Base-by-base conservation (phyloP, 805 yeast species). In the Zygotorulaspora florentina region DNA sequence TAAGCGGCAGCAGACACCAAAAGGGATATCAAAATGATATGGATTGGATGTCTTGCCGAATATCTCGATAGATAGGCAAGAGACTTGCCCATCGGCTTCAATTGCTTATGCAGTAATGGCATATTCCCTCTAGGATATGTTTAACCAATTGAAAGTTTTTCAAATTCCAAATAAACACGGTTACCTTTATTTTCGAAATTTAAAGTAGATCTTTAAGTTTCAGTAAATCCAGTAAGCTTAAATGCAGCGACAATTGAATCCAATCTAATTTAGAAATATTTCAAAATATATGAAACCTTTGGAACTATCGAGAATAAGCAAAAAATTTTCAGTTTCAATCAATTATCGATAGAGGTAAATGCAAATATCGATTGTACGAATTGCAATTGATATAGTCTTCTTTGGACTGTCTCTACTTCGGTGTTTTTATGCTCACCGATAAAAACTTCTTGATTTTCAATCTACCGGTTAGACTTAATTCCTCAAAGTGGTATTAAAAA, bases 21-120 rank as follows among this genome's bases (percentile, higher is more conserved):
- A 11, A 91, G 75, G 8, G 88, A 78, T 50, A 80, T 59, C 40
- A 88, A 79, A 46, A 90, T 81, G 45, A 88, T 77, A 65, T 90
- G 97, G 55, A 90, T 86, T n/a, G 98, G 98, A 61, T 82, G 77
- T 50, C 79, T 76, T 16, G 95, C 91, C 40, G 91, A 79, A 18
- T 75, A 63, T 45, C 65, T 68, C 12, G 79, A 74, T 33, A 70
- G 47, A 48, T 70, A 72, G 42, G 85, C 84, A 45, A 80, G 57
- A 7, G 58, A 57, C 18, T 59, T 57, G 16, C 70, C 69, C 39
- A 63, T 47, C 26, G 53, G 56, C 42, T 55, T 59, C 52, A 68
- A 59, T 38, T 67, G 66, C 45, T 51, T 58, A 17, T 58, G 59
- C 7, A 67, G 39, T 40, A 64, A 43, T 11, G 64, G 59, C 65